A percentile compares a stretch with the other conserved stretches of the same genome.
Evolutionary conservation across 108 stramenopile species (phyloP).

Genomic region (Thalassiosira profunda): DNA sequence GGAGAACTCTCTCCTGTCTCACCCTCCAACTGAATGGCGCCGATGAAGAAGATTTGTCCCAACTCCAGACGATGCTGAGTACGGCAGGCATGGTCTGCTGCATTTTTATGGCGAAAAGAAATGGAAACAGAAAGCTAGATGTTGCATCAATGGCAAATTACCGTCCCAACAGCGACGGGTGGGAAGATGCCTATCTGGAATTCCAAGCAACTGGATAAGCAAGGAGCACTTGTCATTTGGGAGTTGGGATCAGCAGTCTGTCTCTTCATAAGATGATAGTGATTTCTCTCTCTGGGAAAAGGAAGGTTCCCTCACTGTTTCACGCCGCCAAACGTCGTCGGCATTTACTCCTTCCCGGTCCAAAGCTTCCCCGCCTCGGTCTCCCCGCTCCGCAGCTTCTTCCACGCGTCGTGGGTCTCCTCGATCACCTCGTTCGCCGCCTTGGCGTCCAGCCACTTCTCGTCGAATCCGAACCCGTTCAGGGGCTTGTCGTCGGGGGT

Average conservation of each 20-base stretch:
- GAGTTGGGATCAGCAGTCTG: too few species aligned
- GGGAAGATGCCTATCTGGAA: too few species aligned
- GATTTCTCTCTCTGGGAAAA: too few species aligned
- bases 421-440: conserved; percentile 92
- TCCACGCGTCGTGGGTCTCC: conserved; percentile 98
- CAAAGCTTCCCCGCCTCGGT: conserved; percentile 90
- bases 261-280: too few species aligned
- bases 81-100: conserved; percentile 6
- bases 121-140: too few species aligned
- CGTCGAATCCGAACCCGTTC: conserved; percentile 99
- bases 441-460: conserved; percentile 90
- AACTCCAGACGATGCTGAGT: background rate
- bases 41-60: background rate
- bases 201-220: too few species aligned
- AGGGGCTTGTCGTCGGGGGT: conserved; percentile 99
- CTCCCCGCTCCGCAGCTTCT: conserved; percentile 86
- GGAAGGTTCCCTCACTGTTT: too few species aligned
- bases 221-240: too few species aligned
- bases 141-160: too few species aligned
- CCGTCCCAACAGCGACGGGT: too few species aligned
- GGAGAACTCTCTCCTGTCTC: background rate
- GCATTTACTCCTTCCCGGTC: conserved; percentile 40
- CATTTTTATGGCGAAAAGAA: background rate
- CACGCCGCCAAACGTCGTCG: too few species aligned
- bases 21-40: conserved; percentile 2